A percentile compares a stretch with the other conserved stretches of the same genome.
These are phyloP conservation scores for Calonectria ilicicola DNA, from an alignment of 2,329 filamentous ascomycete genomes.

Conservation along the genomic window DNA sequence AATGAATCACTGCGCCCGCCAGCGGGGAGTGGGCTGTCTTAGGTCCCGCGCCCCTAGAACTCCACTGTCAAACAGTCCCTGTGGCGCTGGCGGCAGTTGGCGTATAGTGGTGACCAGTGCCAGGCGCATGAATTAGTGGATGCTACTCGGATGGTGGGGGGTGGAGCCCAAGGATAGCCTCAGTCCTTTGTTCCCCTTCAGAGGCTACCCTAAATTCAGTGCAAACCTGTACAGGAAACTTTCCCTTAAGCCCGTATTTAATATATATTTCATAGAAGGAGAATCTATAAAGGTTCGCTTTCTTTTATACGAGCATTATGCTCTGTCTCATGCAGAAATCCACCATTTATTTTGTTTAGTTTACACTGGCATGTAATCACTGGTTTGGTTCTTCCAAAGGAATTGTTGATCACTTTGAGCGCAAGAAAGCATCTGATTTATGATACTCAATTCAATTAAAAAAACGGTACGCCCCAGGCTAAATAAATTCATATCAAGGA, in stretches of 20 bases:
- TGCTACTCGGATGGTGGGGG: not conserved
- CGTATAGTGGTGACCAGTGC: not conserved
- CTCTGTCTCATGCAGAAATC: not conserved
- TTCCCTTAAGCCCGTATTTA: not conserved
- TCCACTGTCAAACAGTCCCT: not conserved
- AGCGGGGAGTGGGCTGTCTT: not conserved
- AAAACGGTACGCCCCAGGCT: not conserved
- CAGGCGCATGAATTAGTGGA: not conserved
- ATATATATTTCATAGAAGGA: too few relatives aligned
- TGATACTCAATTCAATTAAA: not conserved
- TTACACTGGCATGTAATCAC: not conserved
- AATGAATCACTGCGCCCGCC: slow-evolving; percentile 13
- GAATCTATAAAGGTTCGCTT: too few relatives aligned
- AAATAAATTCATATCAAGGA: too few relatives aligned
- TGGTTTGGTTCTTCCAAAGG: not conserved
- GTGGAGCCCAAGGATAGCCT: not conserved
- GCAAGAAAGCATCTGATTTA: not conserved
- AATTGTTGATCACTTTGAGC: not conserved
- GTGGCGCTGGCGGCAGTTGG: not conserved
- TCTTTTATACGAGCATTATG: not conserved
- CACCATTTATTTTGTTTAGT: not conserved
- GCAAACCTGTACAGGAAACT: not conserved
- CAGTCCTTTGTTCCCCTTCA: too few relatives aligned
- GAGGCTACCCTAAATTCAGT: not conserved
- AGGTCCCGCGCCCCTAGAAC: not conserved